Percentiles rank a stretch among this genome's conserved stretches.
phyloP scores from a whole-genome alignment of 805 yeast species.

The Sugiyamaella smithiae region DNA sequence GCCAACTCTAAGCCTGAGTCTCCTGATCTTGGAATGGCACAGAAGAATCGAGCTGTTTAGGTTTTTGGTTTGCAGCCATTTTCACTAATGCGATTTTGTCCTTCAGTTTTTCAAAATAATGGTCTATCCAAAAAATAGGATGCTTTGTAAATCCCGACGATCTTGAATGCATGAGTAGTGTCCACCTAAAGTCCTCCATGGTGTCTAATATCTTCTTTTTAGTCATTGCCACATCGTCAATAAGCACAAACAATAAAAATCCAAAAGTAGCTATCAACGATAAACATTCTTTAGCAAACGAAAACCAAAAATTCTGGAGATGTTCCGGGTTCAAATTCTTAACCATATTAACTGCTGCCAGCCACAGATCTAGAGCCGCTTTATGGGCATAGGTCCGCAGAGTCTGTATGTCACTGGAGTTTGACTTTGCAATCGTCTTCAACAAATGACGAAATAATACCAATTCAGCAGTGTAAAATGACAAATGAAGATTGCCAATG shows the following conservation, averaged over 20 bases:
- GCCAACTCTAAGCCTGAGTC: too few species aligned
- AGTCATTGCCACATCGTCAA: neutral
- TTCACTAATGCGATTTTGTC: constrained; percentile 8
- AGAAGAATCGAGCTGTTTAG: too few species aligned
- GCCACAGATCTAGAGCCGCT: constrained; percentile 27
- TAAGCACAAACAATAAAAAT: constrained; percentile 16
- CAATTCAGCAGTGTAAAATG: constrained; percentile 29
- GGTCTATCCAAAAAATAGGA: constrained; percentile 29
- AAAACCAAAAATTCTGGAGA: constrained; percentile 31
- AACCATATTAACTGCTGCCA: constrained; percentile 28
- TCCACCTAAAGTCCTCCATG: constrained; percentile 28
- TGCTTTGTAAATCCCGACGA: constrained; percentile 30
- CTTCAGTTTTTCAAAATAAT: constrained; percentile 23
- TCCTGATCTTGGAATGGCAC: too few species aligned
- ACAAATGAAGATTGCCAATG: constrained; percentile 27
- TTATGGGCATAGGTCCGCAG: constrained; percentile 23
- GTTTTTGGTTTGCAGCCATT: neutral
- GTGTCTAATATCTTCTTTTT: constrained; percentile 12
- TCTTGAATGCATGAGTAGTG: constrained; percentile 25
- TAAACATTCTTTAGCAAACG: constrained; percentile 26
- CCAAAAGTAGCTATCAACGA: constrained; percentile 30
- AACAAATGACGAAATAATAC: constrained; percentile 27
- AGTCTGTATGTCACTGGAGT: constrained; percentile 21
- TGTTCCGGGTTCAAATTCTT: constrained; percentile 25
- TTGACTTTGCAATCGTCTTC: constrained; percentile 21